A percentile compares a stretch with the other conserved stretches of the same genome.
Evolutionary conservation across 1,139 yeast genomes (phyloP).

Genomic region (Casaregolazyma suthepensis): DNA sequence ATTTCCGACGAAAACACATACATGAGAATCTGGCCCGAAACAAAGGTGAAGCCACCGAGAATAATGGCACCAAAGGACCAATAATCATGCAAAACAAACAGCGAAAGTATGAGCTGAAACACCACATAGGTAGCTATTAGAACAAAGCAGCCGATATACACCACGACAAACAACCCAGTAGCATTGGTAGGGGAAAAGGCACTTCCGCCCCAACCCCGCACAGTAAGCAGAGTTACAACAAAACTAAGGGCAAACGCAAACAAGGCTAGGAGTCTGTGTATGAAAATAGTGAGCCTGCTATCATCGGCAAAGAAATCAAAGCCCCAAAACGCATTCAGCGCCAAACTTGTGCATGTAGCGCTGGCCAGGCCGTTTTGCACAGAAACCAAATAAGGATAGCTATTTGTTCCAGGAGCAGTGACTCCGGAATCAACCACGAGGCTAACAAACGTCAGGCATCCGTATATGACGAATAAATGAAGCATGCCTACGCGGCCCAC

Average conservation of each 20-base stretch:
- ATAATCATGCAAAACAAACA: constrained; percentile 60
- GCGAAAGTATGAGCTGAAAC: constrained; percentile 65
- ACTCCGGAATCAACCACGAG: constrained; percentile 89
- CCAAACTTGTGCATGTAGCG: constrained; percentile 60
- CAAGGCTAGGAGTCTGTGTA: constrained; percentile 44
- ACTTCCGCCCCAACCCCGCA: constrained; percentile 54
- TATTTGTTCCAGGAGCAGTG: constrained; percentile 70
- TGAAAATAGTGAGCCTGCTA: constrained; percentile 55
- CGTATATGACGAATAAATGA: constrained; percentile 57
- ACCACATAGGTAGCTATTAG: constrained; percentile 56
- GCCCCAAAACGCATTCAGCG: constrained; percentile 71
- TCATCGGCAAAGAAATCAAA: constrained; percentile 96
- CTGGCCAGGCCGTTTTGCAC: constrained; percentile 71
- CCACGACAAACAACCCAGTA: constrained; percentile 58
- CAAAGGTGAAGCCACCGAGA: constrained; percentile 66
- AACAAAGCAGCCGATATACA: constrained; percentile 65
- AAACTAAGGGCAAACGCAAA: constrained; percentile 59
- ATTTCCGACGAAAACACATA: constrained; percentile 62
- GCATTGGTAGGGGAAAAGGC: constrained; percentile 44
- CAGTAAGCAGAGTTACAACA: constrained; percentile 62
- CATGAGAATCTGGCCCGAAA: constrained; percentile 69
- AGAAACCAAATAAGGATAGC: constrained; percentile 79
- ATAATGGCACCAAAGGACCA: constrained; percentile 86
- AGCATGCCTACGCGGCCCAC: constrained; percentile 87
- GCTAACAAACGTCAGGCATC: constrained; percentile 55